Base-by-base conservation (phyloP, 176 grass and related monocot genomes). In the Phoenix roebelenii region DNA sequence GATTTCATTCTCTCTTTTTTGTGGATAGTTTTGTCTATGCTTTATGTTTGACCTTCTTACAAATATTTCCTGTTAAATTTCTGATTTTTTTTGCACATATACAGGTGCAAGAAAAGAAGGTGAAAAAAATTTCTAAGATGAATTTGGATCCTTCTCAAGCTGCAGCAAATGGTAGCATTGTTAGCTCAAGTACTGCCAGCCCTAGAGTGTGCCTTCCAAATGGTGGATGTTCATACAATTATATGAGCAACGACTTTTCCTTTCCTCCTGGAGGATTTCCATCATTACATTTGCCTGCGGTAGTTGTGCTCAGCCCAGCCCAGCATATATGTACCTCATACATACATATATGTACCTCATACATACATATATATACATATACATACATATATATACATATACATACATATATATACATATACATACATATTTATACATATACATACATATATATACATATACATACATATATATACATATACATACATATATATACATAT, bases 91-190 rank as follows among this genome's bases (percentile, higher is more conserved):
- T 72, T 22, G 39, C 15, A 67, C 49, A 69, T 59, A 16, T 77
- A 49, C 71, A 98, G 94, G 94, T 93, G 58, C 94, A 93, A 85
- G 94, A 98, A 79, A 98, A 93, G 76, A 98, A 98, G 74, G 67
- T 98, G 22, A 98, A 98, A 63, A 92, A 85, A 67, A 68, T 98
- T 49, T 78, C 73, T 18, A 79, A 89, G 73, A 86, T 83, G 82
- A 98, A 93, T 83, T 65, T 89, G 64, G 60, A 72, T 66, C 68
- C 52, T 89, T 76, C 76, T 83, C 69, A 75, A 70, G 66, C 64
- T 71, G 61, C 23, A 76, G 68, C 63, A 73, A 92, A 98, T 83
- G 81, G 82, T 72, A 56, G 59, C 56, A 66, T 63, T 76, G 68
- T 58, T 77, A 72, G 83, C 59, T 63, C 39, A 67, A 73, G 58